Base-by-base conservation (phyloP, 225 moss, liverwort and hornwort genomes). In the Climacium dendroides region DNA sequence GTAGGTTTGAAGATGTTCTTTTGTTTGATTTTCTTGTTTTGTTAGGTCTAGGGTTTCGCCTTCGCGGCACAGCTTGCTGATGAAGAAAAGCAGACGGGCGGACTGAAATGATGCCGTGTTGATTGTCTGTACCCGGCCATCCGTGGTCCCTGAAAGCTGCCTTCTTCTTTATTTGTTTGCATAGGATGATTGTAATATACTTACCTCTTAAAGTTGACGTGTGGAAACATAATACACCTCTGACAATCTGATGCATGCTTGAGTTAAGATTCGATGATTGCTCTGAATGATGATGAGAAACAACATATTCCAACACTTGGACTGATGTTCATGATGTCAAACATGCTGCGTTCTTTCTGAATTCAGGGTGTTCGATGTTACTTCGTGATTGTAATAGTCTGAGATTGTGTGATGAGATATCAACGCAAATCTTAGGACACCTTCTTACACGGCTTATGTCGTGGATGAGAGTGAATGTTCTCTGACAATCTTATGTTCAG, bases 41-140 rank as follows among this genome's bases (percentile, higher is more conserved):
- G 23, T 10, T 35, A 4, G 19, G 0, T 43, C 0, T 61, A 32
- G 61, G 65, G n/a, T 37, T 24, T 45, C 1, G 18, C 4, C 3
- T 78, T 10, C 0, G 19, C 7, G 54, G 2, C 17, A 13, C 35
- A 39, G 90, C 92, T 92, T 92, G 54, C 35, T 90, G 93, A 93
- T 93, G 93, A 93, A n/a, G 28, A 41, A 83, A 78, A 74, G 89
- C 91, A 86, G 91, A 91, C 89, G 91, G 91, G 89, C 89, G 91
- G 91, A 91, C 91, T 89, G 91, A 93, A 93, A 76, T 93, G 91
- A 93, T 91, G 91, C 90, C 91, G 43, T 91, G 93, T 93, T 74
- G 93, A 93, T 54, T 86, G 91, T 93, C 89, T 93, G 92, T 93
- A 69, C 47, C 10, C 8, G 24, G 47, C 84, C 87, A 64, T 34